Evolutionary conservation across 2,329 filamentous ascomycete species (phyloP).

Genomic region (Septoria petroselini): DNA sequence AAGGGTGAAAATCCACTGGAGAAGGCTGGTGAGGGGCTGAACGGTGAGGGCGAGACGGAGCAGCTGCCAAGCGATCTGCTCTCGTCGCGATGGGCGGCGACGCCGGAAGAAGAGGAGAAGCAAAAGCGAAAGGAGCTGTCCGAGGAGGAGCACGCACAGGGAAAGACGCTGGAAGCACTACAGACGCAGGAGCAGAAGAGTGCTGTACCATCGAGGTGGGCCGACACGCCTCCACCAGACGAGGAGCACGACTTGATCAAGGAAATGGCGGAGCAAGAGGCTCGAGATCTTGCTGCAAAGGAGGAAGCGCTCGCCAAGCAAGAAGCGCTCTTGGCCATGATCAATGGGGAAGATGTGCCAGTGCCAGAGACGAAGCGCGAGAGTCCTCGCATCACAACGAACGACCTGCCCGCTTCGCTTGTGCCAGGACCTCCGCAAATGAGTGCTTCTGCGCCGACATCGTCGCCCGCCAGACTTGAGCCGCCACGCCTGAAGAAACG

Average conservation of each 20-base stretch:
- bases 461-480: constrained; percentile 24
- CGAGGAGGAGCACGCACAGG: neutral
- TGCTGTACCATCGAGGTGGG: constrained; percentile 32
- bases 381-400: neutral
- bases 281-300: constrained; percentile 6
- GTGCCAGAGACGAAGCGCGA: constrained; percentile 1
- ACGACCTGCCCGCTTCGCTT: constrained; percentile 2
- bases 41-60: constrained; percentile 10
- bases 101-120: constrained; percentile 22
- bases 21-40: constrained; percentile 6
- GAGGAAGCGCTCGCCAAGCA: constrained; percentile 11
- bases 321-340: constrained; percentile 10
- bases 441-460: constrained; percentile 4
- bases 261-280: constrained; percentile 9
- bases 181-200: constrained; percentile 20
- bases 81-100: constrained; percentile 31
- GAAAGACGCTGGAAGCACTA: neutral
- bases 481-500: constrained; percentile 45
- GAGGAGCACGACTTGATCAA: constrained; percentile 10
- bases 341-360: constrained; percentile 13
- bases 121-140: constrained; percentile 9
- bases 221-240: constrained; percentile 29
- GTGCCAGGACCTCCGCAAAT: constrained; percentile 6
- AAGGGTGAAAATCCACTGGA: constrained; percentile 9
- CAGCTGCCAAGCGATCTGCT: constrained; percentile 22